Percentiles rank a stretch among this genome's conserved stretches.
Evolutionary conservation across 2,329 filamentous ascomycete genomes (phyloP).

Genomic region (Xylaria sp.): DNA sequence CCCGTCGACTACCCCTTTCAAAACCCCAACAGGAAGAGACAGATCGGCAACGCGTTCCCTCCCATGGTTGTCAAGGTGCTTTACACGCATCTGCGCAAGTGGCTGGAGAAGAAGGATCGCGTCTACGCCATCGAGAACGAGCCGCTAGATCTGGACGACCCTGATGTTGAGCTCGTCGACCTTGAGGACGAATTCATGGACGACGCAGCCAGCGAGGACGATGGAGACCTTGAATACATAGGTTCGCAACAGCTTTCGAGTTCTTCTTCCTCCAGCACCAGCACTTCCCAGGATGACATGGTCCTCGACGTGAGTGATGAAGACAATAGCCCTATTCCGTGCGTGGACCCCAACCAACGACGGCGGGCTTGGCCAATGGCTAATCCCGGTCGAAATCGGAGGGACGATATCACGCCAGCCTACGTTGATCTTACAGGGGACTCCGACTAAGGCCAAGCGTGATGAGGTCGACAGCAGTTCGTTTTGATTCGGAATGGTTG

Average conservation of each 20-base stretch:
- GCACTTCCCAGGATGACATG: slow-evolving; percentile 36
- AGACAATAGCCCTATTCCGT: slow-evolving; percentile 14
- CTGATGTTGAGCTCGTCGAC: slow-evolving; percentile 29
- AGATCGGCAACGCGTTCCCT: slow-evolving; percentile 85
- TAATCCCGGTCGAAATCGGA: background rate
- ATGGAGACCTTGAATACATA: slow-evolving; percentile 38
- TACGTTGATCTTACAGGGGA: slow-evolving; percentile 13
- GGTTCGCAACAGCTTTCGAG: slow-evolving; percentile 28
- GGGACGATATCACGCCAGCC: background rate
- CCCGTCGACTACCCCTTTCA: slow-evolving; percentile 69
- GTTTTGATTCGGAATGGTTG: background rate
- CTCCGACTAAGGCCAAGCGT: background rate
- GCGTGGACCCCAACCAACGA: slow-evolving; percentile 32
- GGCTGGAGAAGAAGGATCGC: slow-evolving; percentile 58
- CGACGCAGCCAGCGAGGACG: slow-evolving; percentile 20
- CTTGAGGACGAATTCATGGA: slow-evolving; percentile 26
- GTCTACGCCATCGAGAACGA: slow-evolving; percentile 42
- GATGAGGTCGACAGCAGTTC: no score
- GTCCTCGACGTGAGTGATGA: slow-evolving; percentile 35
- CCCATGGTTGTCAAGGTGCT: slow-evolving; percentile 64
- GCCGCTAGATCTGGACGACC: slow-evolving; percentile 38
- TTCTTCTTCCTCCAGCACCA: slow-evolving; percentile 22
- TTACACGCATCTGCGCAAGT: slow-evolving; percentile 59
- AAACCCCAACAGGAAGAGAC: slow-evolving; percentile 60
- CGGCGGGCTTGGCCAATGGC: background rate